These are phyloP conservation scores for Ceratocystis destructans DNA, from an alignment of 2,329 filamentous ascomycete species.

Conservation along the genomic window DNA sequence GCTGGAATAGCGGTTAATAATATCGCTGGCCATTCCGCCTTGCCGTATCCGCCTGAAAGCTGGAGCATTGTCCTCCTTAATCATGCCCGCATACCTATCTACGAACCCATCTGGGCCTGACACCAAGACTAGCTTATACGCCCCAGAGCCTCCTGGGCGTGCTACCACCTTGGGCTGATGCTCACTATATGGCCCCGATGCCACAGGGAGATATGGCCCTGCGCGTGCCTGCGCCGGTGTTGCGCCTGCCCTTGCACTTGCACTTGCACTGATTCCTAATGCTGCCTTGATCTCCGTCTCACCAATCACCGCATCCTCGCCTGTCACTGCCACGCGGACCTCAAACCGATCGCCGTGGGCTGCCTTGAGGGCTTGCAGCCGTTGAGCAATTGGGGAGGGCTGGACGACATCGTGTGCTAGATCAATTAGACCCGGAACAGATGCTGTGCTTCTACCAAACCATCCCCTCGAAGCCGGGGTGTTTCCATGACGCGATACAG, in stretches of 20 bases:
- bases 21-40: slow-evolving; percentile 16
- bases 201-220: slow-evolving; percentile 24
- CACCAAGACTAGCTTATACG: slow-evolving; percentile 58
- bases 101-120: slow-evolving; percentile 90
- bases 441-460: slow-evolving; percentile 20
- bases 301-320: slow-evolving; percentile 57
- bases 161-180: slow-evolving; percentile 17
- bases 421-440: slow-evolving; percentile 15
- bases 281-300: slow-evolving; percentile 34
- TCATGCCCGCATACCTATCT: slow-evolving; percentile 55
- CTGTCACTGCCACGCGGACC: slow-evolving; percentile 69
- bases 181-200: slow-evolving; percentile 18
- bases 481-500: background rate
- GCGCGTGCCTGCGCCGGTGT: slow-evolving; percentile 21
- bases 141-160: slow-evolving; percentile 26
- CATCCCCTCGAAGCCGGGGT: background rate
- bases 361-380: slow-evolving; percentile 49
- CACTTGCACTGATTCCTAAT: slow-evolving; percentile 24
- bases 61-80: slow-evolving; percentile 16
- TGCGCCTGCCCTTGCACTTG: slow-evolving; percentile 23
- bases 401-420: slow-evolving; percentile 22
- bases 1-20: slow-evolving; percentile 14
- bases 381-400: slow-evolving; percentile 41
- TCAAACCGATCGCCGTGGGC: slow-evolving; percentile 42
- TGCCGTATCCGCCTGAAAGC: slow-evolving; percentile 15